phyloP scores from a whole-genome alignment of 2,329 filamentous ascomycete genomes.

The Aspergillus sergii region DNA sequence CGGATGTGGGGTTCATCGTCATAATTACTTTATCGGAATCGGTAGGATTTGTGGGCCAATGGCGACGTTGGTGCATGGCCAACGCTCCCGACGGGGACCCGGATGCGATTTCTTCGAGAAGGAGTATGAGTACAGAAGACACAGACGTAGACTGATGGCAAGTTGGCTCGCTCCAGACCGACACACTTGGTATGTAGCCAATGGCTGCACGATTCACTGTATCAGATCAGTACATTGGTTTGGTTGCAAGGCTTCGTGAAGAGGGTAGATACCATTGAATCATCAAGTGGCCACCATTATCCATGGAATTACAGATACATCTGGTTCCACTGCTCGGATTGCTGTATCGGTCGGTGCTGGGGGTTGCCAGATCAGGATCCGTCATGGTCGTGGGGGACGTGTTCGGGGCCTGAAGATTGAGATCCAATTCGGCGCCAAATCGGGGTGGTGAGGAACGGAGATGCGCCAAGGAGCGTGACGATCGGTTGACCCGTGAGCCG shows the following conservation, averaged over 20 bases:
- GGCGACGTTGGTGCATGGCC: conserved; percentile 41
- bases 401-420: conserved; percentile 43
- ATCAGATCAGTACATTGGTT: background rate
- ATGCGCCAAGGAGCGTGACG: conserved; percentile 37
- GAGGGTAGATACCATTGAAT: conserved; percentile 56
- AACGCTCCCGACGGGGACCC: conserved; percentile 34
- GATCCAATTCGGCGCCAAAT: conserved; percentile 38
- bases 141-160: conserved; percentile 54
- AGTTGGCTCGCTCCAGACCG: conserved; percentile 52
- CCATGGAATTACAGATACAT: conserved; percentile 59
- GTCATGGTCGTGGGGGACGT: conserved; percentile 55
- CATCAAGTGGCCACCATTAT: conserved; percentile 59
- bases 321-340: conserved; percentile 57
- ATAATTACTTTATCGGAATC: conserved; percentile 30
- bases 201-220: conserved; percentile 63
- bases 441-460: conserved; percentile 49
- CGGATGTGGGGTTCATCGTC: background rate
- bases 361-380: conserved; percentile 54
- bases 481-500: conserved; percentile 30
- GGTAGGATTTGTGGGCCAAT: conserved; percentile 46
- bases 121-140: conserved; percentile 53
- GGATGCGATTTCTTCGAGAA: conserved; percentile 38
- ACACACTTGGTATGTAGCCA: conserved; percentile 64
- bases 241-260: background rate
- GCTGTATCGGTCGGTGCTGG: conserved; percentile 56